phyloP scores from a whole-genome alignment of 2,329 filamentous ascomycete genomes.

The Diaporthe ampelina region DNA sequence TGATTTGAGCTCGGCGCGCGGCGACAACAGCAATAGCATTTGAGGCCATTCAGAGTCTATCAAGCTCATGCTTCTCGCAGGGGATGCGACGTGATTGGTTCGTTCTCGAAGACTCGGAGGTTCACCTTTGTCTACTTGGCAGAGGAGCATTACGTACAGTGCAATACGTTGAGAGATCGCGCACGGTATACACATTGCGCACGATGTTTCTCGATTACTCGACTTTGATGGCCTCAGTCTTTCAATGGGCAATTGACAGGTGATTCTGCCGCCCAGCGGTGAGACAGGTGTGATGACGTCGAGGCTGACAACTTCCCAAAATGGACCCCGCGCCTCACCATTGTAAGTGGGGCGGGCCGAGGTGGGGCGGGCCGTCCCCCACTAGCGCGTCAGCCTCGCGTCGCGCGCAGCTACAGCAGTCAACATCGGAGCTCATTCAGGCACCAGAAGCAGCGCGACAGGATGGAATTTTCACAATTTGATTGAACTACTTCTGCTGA shows the following conservation, averaged over 20 bases:
- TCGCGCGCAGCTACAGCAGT: not conserved
- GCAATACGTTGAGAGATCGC: not conserved
- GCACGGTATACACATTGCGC: not conserved
- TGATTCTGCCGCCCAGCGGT: not conserved
- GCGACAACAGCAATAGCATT: not conserved
- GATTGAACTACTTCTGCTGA: no score
- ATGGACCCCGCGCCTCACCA: not conserved
- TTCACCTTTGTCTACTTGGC: not conserved
- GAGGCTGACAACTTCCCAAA: slow-evolving; percentile 32
- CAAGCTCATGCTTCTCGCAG: not conserved
- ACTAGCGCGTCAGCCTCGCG: slow-evolving; percentile 11
- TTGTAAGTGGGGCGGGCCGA: not conserved
- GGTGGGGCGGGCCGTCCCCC: no score
- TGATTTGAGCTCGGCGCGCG: not conserved
- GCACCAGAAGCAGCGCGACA: not conserved
- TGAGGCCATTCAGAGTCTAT: no score
- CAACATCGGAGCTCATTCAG: not conserved
- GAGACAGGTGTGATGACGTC: not conserved
- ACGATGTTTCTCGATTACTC: no score
- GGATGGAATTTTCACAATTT: fast-evolving
- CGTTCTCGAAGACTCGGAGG: not conserved
- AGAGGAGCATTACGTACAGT: not conserved
- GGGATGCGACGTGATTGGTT: not conserved
- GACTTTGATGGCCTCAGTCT: not conserved
- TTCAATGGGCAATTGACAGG: not conserved